Conservation (phyloP, 2,329 filamentous ascomycete genomes). For the Penicillium digitatum region DNA sequence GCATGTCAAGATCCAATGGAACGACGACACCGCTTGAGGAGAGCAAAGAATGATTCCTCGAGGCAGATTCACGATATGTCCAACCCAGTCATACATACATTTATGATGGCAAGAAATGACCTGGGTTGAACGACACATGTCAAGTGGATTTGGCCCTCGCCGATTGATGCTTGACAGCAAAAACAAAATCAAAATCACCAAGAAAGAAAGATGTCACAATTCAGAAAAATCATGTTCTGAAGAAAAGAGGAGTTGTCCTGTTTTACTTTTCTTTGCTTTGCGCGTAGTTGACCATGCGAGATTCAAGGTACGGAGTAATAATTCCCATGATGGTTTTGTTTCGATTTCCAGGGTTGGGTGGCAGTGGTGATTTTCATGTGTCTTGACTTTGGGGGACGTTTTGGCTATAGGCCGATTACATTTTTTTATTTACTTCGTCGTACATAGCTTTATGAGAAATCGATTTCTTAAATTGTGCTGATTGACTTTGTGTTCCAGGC, state of each 20-base stretch:
- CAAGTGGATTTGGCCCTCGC: background rate
- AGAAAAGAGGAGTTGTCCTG: background rate
- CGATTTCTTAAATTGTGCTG: constrained; percentile 4
- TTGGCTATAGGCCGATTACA: background rate
- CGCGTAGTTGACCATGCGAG: background rate
- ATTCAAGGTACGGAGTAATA: background rate
- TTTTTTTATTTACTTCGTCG: background rate
- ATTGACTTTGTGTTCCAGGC: background rate
- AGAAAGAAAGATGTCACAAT: background rate
- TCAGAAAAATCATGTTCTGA: background rate
- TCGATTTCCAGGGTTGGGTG: constrained; percentile 1
- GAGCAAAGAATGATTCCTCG: constrained; percentile 19
- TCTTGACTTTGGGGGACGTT: constrained; percentile 1
- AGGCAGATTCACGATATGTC: background rate
- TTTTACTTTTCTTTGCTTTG: constrained; percentile 1
- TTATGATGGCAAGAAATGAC: background rate
- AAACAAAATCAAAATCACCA: background rate
- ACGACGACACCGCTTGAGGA: constrained; percentile 54
- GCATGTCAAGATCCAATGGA: constrained; percentile 63
- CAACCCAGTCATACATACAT: background rate
- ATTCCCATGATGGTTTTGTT: constrained; percentile 11
- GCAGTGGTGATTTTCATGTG: background rate
- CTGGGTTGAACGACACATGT: background rate
- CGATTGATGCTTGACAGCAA: background rate
- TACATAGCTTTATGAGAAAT: constrained; percentile 13